Conservation (phyloP, 2,329 filamentous ascomycete species). For the Dothistroma pini region DNA sequence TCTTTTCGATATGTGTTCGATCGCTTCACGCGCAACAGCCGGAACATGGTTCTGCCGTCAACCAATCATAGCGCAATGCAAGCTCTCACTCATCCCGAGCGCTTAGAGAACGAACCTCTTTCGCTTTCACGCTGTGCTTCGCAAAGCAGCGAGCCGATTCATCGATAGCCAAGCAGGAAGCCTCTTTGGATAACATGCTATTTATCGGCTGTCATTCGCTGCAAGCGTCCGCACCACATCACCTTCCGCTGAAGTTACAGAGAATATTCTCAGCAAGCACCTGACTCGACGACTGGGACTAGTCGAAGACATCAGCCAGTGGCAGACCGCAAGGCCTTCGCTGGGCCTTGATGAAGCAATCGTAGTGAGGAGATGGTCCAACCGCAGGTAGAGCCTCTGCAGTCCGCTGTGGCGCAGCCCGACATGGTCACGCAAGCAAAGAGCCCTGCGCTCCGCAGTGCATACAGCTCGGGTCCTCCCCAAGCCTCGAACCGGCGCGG, state of each 20-base stretch:
- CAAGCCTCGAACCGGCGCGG: not conserved
- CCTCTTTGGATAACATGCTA: not conserved
- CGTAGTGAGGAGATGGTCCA: not conserved
- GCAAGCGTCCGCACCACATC: not conserved
- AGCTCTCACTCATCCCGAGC: not conserved
- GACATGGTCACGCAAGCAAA: not conserved
- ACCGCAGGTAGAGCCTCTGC: too few species aligned
- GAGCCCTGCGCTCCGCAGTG: not conserved
- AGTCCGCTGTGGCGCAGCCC: too few species aligned
- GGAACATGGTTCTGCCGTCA: not conserved
- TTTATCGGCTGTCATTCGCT: not conserved
- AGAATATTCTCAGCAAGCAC: not conserved
- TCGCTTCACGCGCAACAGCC: not conserved
- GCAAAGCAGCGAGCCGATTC: not conserved
- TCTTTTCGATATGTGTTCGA: not conserved
- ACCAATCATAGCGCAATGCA: not conserved
- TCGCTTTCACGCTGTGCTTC: not conserved
- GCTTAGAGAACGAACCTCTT: not conserved
- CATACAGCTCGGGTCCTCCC: constrained; percentile 4
- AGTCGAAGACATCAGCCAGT: not conserved
- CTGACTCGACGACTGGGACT: not conserved
- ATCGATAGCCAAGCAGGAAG: not conserved
- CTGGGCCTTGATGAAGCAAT: not conserved
- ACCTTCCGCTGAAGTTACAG: not conserved
- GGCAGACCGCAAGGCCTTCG: not conserved